phyloP scores from a whole-genome alignment of 2,329 filamentous ascomycete species.

The Beauveria pseudobassiana region DNA sequence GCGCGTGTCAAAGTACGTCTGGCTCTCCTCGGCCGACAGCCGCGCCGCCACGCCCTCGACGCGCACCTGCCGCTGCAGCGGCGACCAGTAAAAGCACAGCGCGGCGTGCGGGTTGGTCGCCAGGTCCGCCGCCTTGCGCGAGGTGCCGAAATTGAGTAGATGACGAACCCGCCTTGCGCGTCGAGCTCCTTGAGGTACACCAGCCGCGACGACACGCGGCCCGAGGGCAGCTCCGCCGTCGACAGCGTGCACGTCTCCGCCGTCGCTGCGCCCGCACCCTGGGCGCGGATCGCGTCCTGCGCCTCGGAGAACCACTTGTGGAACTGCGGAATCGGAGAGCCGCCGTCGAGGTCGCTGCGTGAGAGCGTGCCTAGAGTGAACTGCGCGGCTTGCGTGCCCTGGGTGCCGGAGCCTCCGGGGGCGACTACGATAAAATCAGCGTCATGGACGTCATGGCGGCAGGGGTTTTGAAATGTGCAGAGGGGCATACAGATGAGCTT shows the following conservation, averaged over 20 bases:
- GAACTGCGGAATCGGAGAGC: slow-evolving; percentile 74
- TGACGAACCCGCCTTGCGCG: slow-evolving; percentile 70
- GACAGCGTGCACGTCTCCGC: slow-evolving; percentile 86
- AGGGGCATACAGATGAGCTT: slow-evolving; percentile 43
- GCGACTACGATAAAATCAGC: slow-evolving; percentile 40
- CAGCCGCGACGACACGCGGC: slow-evolving; percentile 74
- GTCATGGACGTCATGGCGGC: no score
- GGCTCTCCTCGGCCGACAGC: slow-evolving; percentile 62
- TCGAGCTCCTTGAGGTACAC: slow-evolving; percentile 97
- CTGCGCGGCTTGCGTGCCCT: slow-evolving; percentile 60
- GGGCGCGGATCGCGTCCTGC: slow-evolving; percentile 44
- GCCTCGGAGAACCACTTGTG: slow-evolving; percentile 80
- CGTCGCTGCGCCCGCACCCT: slow-evolving; percentile 33
- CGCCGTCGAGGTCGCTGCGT: slow-evolving; percentile 49
- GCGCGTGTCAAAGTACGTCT: slow-evolving; percentile 57
- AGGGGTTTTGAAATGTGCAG: neutral
- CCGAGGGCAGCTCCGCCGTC: slow-evolving; percentile 75
- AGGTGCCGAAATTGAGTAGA: slow-evolving; percentile 91
- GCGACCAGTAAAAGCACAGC: slow-evolving; percentile 86
- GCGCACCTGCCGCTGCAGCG: slow-evolving; percentile 80
- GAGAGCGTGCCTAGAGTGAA: slow-evolving; percentile 60
- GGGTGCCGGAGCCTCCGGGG: slow-evolving; percentile 49
- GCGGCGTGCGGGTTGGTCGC: slow-evolving; percentile 68
- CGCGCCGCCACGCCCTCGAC: slow-evolving; percentile 73
- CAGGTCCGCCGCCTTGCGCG: slow-evolving; percentile 60